Conservation (phyloP, 176 grass and related monocot genomes). For the Alopecurus myosuroides region DNA sequence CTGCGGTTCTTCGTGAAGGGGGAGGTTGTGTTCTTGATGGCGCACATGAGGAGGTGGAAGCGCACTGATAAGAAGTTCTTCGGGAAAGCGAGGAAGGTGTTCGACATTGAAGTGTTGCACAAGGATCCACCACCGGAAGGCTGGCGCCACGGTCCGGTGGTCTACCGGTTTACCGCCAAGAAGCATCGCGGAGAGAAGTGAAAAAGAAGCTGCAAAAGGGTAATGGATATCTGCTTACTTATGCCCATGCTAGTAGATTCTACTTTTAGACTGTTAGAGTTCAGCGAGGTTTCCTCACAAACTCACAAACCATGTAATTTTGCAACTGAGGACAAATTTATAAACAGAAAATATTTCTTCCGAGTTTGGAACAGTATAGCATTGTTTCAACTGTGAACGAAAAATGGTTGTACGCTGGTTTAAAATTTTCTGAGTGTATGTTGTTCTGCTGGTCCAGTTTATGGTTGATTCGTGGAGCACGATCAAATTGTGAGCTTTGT, state of each 20-base stretch:
- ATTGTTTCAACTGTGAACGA: background rate
- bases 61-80: slow-evolving; percentile 84
- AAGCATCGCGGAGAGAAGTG: slow-evolving; percentile 16
- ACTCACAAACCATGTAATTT: background rate
- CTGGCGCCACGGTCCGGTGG: slow-evolving; percentile 55
- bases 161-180: slow-evolving; percentile 65
- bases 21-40: slow-evolving; percentile 71
- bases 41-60: slow-evolving; percentile 94
- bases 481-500: background rate
- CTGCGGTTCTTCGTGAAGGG: slow-evolving; percentile 69
- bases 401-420: background rate
- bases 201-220: slow-evolving; percentile 19
- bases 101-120: slow-evolving; percentile 61
- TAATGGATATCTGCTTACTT: slow-evolving; percentile 15
- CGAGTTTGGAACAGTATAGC: background rate
- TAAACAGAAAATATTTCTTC: background rate
- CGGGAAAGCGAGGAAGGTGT: slow-evolving; percentile 69
- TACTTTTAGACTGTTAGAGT: slow-evolving; percentile 11
- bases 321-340: background rate
- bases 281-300: background rate
- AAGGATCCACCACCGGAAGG: slow-evolving; percentile 62
- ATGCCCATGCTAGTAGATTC: background rate
- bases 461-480: background rate
- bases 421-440: background rate
- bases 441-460: background rate